Evolutionary conservation across 2,329 filamentous ascomycete species (phyloP), one percentile per base, ranked within the genome.

Genomic region (Penicillium sp.): DNA sequence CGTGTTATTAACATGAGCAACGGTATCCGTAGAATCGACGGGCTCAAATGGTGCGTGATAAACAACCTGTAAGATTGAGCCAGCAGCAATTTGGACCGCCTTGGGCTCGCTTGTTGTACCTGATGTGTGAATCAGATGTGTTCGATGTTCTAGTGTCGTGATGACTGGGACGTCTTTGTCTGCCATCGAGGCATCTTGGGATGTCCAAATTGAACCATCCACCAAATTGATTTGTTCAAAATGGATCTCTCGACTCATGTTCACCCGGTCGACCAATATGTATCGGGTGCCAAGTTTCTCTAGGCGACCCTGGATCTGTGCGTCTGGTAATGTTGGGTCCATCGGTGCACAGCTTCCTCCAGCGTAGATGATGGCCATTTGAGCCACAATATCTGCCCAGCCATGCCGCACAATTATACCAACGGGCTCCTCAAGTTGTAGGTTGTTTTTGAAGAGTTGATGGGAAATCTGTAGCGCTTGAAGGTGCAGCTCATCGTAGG

Each of bases 281-380:
- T 31, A 31, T 2, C 29, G 29, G 29, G 29, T 31, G 29, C 29
- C 29, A 13, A 31, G 29, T 5, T 31, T 31, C 29, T 13, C 29
- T 31, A 31, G 29, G 11, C 29, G 29, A 13, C 29, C 29, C 4
- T 31, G 29, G 11, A 31, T 31, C 5, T 62, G 35, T 60, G 62
- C 9, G 39, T 68, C 60, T n/a, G 64, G 61, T 21, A 68, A 42
- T 1, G 50, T 50, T 13, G 62, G 57, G 47, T 69, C 66, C 27
- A 69, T 50, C 7, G 66, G 61, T 16, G 61, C 62, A 45, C 65
- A 67, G 4, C 53, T 66, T 3, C 59, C 65, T 2, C 65, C 67
- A 5, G 64, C 65, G 46, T 62, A 63, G 9, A 67, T 45, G n/a
- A 69, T 53, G 4, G 64, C 66, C 14, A 69, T 35, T 42, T 69